These are phyloP conservation scores for Infundibulicybe gibba DNA, from an alignment of 768 basidiomycete genomes.

Conservation along the genomic window DNA sequence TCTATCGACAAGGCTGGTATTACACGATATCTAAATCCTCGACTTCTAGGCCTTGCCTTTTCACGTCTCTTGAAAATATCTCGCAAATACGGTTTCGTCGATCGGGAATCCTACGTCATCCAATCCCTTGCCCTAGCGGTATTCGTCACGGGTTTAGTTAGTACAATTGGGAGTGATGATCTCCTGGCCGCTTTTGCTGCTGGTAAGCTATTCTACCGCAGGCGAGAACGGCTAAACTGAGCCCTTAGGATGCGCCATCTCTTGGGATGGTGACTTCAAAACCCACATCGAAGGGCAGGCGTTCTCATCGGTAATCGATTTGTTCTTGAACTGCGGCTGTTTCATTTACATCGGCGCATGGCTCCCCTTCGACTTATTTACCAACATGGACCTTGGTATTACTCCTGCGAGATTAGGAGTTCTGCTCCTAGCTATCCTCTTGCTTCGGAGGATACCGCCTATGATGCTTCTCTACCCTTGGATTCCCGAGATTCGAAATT, in stretches of 20 bases:
- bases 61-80: conserved; percentile 71
- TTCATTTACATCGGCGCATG: conserved; percentile 90
- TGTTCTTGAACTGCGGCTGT: conserved; percentile 77
- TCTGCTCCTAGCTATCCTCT: conserved; percentile 63
- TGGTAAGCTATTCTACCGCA: conserved; percentile 32
- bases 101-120: conserved; percentile 85
- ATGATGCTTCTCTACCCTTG: conserved; percentile 75
- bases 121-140: conserved; percentile 76
- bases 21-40: not conserved
- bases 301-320: conserved; percentile 89
- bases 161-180: conserved; percentile 81
- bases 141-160: conserved; percentile 73
- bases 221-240: not conserved
- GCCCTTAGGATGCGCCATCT: conserved; percentile 68
- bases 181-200: conserved; percentile 87
- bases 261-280: conserved; percentile 88
- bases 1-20: not conserved
- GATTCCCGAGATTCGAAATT: conserved; percentile 83
- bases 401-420: conserved; percentile 68
- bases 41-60: conserved; percentile 55
- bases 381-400: conserved; percentile 53
- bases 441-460: conserved; percentile 77
- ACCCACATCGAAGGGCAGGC: conserved; percentile 76
- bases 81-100: conserved; percentile 60
- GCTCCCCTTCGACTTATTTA: conserved; percentile 64